Evolutionary conservation across 2,329 filamentous ascomycete species (phyloP), one percentile per base, ranked within the genome.

Genomic region (Aspergillus hiratsukae): DNA sequence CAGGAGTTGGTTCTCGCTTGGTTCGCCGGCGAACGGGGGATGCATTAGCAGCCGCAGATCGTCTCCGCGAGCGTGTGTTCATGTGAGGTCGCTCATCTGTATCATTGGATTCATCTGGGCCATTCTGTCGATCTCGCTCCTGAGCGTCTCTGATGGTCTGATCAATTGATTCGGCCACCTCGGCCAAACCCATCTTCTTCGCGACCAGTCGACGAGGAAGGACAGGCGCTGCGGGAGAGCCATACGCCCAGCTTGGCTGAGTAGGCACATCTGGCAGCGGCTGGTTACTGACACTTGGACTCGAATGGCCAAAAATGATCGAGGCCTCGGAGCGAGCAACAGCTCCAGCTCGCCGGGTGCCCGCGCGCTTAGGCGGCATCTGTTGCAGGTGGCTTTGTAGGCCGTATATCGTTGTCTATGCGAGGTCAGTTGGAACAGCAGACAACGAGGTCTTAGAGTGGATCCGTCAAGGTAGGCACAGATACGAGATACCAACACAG

Each of bases 211-310:
- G 67, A 48, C 67, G 66, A 9, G 75, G 74, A 21, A 76, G 61
- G 25, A 67, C 62, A 17, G 72, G 67, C 11, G 70, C 69, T 23
- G 68, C 66, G 21, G 66, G 68, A 7, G 73, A 70, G 28, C 75
- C 75, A 66, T 77, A 76, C 14, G 72, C 72, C 55, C 72, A 76
- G 1, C 75, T 75, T 48, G 71, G 69, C 53, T 72, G 71, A 25
- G 70, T 70, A 43, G 73, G 71, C 49, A 76, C 63, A 51, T 69
- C 66, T 6, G 74, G 74, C 35, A 77, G 61, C 52, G 55, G 59
- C 45, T 69, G 66, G 58, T 67, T 61, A 31, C 50, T 61, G 40
- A 51, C 49, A 28, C 37, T 54, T 28, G 57, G 55, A 43, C 52
- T 74, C 49, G 61, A 63, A 35, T 61, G 59, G 10, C 43, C 60